A percentile compares a stretch with the other conserved stretches of the same genome.
Evolutionary conservation across 306 rosid species (phyloP).

Genomic region (Psophocarpus tetragonolobus): DNA sequence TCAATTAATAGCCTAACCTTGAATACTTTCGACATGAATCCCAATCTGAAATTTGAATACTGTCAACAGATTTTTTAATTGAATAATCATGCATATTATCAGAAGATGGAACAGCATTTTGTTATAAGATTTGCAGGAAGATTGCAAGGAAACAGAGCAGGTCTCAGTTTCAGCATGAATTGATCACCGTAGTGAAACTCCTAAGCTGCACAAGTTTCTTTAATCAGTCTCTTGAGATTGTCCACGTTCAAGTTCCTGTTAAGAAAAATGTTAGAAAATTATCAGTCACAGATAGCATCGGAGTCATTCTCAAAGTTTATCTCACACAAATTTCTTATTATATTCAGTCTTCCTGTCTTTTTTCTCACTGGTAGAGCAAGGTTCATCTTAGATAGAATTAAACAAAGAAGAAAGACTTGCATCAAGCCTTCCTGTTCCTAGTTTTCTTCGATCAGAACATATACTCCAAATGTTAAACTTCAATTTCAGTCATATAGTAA

Average conservation of each 20-base stretch:
- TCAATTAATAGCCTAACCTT: constrained; percentile 4
- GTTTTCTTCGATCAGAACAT: constrained; percentile 3
- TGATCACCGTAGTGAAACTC: constrained; percentile 30
- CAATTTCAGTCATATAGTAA: neutral
- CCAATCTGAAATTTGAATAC: constrained; percentile 1
- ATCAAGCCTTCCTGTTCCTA: constrained; percentile 6
- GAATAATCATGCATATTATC: constrained; percentile 12
- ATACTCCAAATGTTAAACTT: neutral
- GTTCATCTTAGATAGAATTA: neutral
- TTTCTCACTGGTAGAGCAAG: neutral
- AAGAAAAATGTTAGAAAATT: constrained; percentile 20
- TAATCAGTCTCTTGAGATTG: constrained; percentile 38
- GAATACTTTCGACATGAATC: constrained; percentile 2
- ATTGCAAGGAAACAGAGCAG: neutral
- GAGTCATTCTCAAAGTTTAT: neutral
- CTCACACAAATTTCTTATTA: neutral
- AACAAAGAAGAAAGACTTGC: constrained; percentile 11
- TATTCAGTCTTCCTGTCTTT: neutral
- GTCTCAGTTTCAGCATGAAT: constrained; percentile 13
- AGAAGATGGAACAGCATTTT: neutral
- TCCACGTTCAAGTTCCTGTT: constrained; percentile 48
- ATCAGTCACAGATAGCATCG: neutral
- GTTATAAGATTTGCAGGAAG: constrained; percentile 19
- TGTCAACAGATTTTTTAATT: constrained; percentile 27
- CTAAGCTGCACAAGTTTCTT: constrained; percentile 16